A percentile compares a stretch with the other conserved stretches of the same genome.
Conservation (phyloP, 352 stramenopile species). For the Pythium utonaiense region DNA sequence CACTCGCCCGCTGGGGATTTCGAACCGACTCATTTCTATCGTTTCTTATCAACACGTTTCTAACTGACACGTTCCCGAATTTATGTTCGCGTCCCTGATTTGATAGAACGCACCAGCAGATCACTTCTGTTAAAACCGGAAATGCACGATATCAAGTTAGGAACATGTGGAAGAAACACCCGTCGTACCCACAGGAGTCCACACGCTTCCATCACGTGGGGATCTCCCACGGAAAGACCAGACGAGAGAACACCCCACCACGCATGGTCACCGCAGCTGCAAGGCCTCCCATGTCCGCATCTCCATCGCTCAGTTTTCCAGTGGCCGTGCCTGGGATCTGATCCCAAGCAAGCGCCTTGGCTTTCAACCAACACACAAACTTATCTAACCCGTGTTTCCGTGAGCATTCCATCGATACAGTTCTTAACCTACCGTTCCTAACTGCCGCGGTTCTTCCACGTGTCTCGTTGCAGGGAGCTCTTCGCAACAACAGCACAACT, state of each 20-base stretch:
- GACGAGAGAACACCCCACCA: background rate
- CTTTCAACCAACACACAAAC: too few species aligned
- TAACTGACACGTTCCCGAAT: background rate
- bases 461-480: conserved; percentile 22
- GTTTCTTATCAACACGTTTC: conserved; percentile 21
- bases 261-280: too few species aligned
- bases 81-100: background rate
- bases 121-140: background rate
- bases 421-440: conserved; percentile 13
- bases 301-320: background rate
- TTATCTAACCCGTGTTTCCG: background rate
- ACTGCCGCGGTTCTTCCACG: conserved; percentile 23
- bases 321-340: background rate
- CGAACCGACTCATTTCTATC: conserved; percentile 2
- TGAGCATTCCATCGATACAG: background rate
- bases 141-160: background rate
- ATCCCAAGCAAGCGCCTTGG: too few species aligned
- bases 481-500: background rate
- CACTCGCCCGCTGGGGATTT: conserved; percentile 1
- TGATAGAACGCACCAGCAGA: background rate
- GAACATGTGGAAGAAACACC: background rate
- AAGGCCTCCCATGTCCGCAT: background rate
- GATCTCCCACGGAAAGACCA: background rate
- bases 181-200: too few species aligned
- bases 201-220: background rate